Base-by-base conservation (phyloP, 805 yeast genomes). In the Spathaspora hagerdaliae region DNA sequence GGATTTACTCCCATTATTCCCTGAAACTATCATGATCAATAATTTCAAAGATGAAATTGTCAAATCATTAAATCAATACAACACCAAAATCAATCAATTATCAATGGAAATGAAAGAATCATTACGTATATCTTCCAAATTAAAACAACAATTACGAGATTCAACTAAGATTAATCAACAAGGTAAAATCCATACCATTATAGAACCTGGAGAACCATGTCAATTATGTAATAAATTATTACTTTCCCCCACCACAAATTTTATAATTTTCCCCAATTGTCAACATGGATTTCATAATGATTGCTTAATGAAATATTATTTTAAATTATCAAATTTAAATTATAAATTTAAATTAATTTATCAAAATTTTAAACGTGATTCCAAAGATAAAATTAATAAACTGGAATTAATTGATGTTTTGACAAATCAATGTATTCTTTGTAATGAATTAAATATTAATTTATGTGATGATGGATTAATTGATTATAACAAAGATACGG, bases 231-330 rank as follows among this genome's bases (percentile, higher is more conserved):
- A 71, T n/a, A 76, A 76, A 52, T 75, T 94, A 7, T 68, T 92
- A 38, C 75, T 88, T 2, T 5, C 78, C 83, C 4, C 77, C 89
- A 46, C 83, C 4, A 77, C 89, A 46, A 85, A 81, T 58, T 90
- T 90, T 54, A 75, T 83, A 44, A 80, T 83, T 5, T 94, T 88
- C 58, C 97, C 97, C 0, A 71, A 68, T 47, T 94, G 99, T 60
- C 85, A 79, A 46, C 99, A 94, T 61, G 80, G 87, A 5, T 86
- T 87, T 65, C 98, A 94, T 59, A 83, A 82, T 42, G 96, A 90
- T 59, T 94, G 99, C 67, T 63, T 89, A n/a, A 78, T 85, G 6
- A 76, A 78, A 46, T 69, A 69, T 34, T 78, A 85, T 31, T 58
- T 84, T 43, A 70, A 72, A 32, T 81, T 85, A 29, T 82, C 81